Base-by-base conservation (phyloP, 2,329 filamentous ascomycete species). In the Xylaria sp. region DNA sequence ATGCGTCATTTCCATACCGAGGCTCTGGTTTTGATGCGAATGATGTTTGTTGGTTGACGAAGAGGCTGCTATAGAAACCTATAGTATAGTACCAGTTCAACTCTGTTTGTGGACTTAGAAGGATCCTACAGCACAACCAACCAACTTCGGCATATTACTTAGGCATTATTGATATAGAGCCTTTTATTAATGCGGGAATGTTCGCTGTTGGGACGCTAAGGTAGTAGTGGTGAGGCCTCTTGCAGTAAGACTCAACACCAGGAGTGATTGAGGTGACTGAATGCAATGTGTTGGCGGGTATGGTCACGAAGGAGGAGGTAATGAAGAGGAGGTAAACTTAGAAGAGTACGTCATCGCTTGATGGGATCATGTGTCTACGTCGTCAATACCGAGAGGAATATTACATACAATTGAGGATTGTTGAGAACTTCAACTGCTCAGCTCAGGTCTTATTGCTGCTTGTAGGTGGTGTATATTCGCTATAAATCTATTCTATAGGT, bases 21-120 rank as follows among this genome's bases (percentile, higher is more conserved):
- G 48, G 60, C 54, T n/a, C 12, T 32, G 14, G 34, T 36, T 42
- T 17, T 50, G 21, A 45, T 61, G 51, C 51, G 57, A 62, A 50
- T 34, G 57, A 55, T 17, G 34, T 34, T 19, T 36, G 27, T 48
- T 27, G 24, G 24, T 27, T 27, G 24, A 34, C 19, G 30, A 8
- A 19, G 3, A 27, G 30, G 48, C 21, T 42, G 55, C 12, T 30
- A 24, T 32, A 24, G 36, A n/a, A 7, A 42, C 54, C 12, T 7
- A 42, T 4, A 39, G 32, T 36, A 36, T 36, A 42, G 11, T 27
- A 50, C 19, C 19, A 24, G 12, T 7, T 24, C 47, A 48, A 48
- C 2, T 48, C 45, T 8, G 2, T 11, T 14, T 27, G 21, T 14
- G 47, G n/a, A n/a, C n/a, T n/a, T n/a, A n/a, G n/a, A n/a, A n/a